Base-by-base conservation (phyloP, 495 filamentous ascomycete genomes). In the Penicillium desertorum region DNA sequence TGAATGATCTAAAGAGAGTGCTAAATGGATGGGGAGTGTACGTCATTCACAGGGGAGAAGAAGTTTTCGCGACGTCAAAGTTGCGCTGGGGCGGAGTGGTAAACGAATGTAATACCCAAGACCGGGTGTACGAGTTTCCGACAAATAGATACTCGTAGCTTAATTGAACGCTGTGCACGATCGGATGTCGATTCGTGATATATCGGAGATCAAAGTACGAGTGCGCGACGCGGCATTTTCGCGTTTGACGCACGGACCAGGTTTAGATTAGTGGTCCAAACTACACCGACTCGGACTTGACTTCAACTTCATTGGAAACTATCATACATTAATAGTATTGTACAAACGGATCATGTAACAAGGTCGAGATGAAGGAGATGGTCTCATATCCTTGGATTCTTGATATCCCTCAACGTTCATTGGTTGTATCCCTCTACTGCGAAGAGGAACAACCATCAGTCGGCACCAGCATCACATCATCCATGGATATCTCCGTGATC, bases 181-280 rank as follows among this genome's bases (percentile, higher is more conserved):
- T 50, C n/a, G 29, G 47, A 50, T 2, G 12, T 3, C 9, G 6
- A 9, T 7, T n/a, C 3, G 16, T 16, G 36, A 41, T 41, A 17
- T 17, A 19, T 17, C 14, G 9, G 14, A 51, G 9, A 41, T 41
- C 20, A 4, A 22, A 52, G 8, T 16, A 16, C 3, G 25, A 11
- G n/a, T 39, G 51, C 51, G 51, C 16, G 27, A 62, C 65, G 65
- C 65, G 65, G 57, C 67, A 57, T 62, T 65, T 65, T 62, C 65
- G 65, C 60, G 65, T 65, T 47, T 27, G 11, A 27, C 16, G 65
- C 65, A 76, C 73, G 58, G 73, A 65, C 73, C 72, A 72, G 0
- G n/a, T 64, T 64, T 71, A 64, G 48, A 75, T 70, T 61, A 34
- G 48, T 25, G 20, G 2, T 7, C 36, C 5, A 20, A 39, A 54